These are phyloP conservation scores for Lasiodiplodia hormozganensis DNA, from an alignment of 2,329 filamentous ascomycete genomes.

Conservation along the genomic window DNA sequence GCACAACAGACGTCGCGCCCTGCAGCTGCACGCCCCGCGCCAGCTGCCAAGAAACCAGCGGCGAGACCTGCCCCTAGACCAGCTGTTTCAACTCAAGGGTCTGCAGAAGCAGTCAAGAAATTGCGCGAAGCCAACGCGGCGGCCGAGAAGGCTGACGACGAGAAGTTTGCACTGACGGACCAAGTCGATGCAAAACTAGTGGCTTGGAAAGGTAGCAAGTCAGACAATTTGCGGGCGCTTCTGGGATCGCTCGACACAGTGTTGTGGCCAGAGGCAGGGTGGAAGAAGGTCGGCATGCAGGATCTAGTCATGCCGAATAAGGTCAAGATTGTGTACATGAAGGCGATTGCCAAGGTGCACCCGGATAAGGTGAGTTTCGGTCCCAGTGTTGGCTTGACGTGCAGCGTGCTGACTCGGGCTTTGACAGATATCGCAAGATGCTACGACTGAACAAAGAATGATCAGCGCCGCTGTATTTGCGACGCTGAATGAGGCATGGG, in stretches of 20 bases:
- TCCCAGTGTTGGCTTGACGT: neutral
- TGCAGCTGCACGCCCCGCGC: conserved; percentile 50
- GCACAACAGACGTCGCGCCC: conserved; percentile 56
- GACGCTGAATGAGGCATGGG: conserved; percentile 71
- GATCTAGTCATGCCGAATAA: conserved; percentile 92
- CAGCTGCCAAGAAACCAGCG: conserved; percentile 40
- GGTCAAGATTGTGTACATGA: conserved; percentile 99
- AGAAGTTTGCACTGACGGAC: conserved; percentile 89
- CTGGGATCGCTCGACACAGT: conserved; percentile 87
- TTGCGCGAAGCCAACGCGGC: conserved; percentile 84
- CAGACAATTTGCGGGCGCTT: conserved; percentile 88
- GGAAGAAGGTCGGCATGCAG: conserved; percentile 96
- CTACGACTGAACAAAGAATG: conserved; percentile 73
- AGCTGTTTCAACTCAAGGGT: conserved; percentile 46
- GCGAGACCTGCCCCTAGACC: conserved; percentile 49
- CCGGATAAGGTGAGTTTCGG: conserved; percentile 85
- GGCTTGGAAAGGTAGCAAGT: conserved; percentile 87
- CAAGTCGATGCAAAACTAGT: conserved; percentile 80
- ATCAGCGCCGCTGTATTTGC: conserved; percentile 70
- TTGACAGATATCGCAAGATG: conserved; percentile 63
- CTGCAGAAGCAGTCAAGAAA: conserved; percentile 76
- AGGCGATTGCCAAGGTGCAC: conserved; percentile 97
- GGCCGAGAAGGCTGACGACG: conserved; percentile 85
- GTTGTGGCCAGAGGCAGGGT: conserved; percentile 89
- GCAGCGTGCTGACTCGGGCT: conserved; percentile 32